Conservation (phyloP, 805 yeast species). For the Cyberlindnera euphorbiae region DNA sequence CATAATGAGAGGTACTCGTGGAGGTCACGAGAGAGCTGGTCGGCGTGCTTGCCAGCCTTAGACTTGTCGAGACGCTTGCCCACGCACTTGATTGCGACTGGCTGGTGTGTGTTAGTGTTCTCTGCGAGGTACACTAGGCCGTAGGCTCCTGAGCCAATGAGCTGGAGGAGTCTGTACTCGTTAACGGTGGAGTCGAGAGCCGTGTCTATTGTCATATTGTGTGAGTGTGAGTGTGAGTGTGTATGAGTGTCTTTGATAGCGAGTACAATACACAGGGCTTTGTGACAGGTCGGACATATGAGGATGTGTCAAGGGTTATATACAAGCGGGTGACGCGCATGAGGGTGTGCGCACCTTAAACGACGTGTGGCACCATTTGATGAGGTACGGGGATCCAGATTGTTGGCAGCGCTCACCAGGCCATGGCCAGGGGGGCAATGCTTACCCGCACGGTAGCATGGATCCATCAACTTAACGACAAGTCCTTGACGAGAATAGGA, state of each 20-base stretch:
- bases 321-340: not conserved
- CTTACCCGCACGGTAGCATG: too few relatives aligned
- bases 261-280: not conserved
- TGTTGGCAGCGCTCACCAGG: too few relatives aligned
- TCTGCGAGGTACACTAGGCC: conserved; percentile 73
- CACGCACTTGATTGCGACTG: conserved; percentile 69
- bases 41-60: conserved; percentile 20
- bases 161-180: conserved; percentile 16
- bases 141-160: conserved; percentile 75
- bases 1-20: conserved; percentile 5
- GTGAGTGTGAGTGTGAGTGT: not conserved
- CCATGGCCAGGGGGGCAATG: too few relatives aligned
- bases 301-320: not conserved
- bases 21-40: conserved; percentile 17
- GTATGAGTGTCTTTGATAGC: not conserved
- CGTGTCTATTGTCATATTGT: conserved; percentile 8
- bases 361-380: too few relatives aligned
- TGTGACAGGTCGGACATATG: too few relatives aligned
- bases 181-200: conserved; percentile 15
- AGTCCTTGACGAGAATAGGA: too few relatives aligned
- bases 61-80: conserved; percentile 34
- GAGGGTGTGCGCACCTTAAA: conserved; percentile 1
- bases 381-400: too few relatives aligned
- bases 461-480: too few relatives aligned
- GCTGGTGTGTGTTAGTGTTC: conserved; percentile 44